Percentiles rank a stretch among this genome's conserved stretches.
These are phyloP conservation scores for Microdochium nivale DNA, from an alignment of 2,329 filamentous ascomycete genomes.

Conservation along the genomic window DNA sequence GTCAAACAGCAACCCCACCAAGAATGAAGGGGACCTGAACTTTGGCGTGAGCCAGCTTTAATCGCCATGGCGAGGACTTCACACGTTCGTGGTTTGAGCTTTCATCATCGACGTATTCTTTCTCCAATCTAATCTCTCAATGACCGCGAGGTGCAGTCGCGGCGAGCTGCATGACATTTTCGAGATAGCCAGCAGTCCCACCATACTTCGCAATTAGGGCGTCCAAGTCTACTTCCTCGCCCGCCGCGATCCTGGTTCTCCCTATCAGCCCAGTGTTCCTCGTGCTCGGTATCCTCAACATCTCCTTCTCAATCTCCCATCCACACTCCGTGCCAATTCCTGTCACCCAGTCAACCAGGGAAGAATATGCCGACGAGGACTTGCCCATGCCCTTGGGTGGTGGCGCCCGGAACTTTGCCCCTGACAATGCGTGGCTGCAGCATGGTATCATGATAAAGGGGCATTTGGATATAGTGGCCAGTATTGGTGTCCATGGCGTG, in stretches of 20 bases:
- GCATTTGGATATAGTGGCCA: conserved; percentile 65
- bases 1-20: background rate
- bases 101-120: background rate
- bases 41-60: no score
- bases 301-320: conserved; percentile 71
- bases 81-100: background rate
- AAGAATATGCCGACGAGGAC: conserved; percentile 66
- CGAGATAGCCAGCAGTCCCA: conserved; percentile 47
- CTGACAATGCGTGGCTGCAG: conserved; percentile 81
- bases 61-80: no score
- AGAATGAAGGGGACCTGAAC: background rate
- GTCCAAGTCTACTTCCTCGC: conserved; percentile 28
- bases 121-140: conserved; percentile 9
- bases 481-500: conserved; percentile 88
- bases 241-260: conserved; percentile 29
- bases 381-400: conserved; percentile 41
- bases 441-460: conserved; percentile 93
- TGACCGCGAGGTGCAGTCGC: conserved; percentile 33
- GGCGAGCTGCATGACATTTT: conserved; percentile 54
- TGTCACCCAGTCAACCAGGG: conserved; percentile 71
- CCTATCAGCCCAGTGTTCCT: conserved; percentile 78
- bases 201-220: conserved; percentile 41
- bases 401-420: conserved; percentile 62
- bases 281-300: conserved; percentile 86
- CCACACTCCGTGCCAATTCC: conserved; percentile 63